Percentiles rank a stretch among this genome's conserved stretches.
Conservation (phyloP, 306 rosid genomes). For the Cicer bijugum region DNA sequence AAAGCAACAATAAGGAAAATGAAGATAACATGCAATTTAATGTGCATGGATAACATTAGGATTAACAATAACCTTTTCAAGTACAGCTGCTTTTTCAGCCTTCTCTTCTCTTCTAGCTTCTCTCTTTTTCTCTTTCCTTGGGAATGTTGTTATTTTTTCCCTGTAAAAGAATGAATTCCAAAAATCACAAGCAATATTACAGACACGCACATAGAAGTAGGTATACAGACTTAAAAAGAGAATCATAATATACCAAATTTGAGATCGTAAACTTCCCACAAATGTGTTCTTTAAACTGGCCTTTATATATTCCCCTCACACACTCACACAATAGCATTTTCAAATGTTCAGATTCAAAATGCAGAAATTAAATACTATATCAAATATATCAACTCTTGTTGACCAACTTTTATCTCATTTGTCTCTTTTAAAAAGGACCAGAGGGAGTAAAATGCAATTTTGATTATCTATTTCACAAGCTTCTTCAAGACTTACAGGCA, state of each 20-base stretch:
- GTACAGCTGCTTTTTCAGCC: constrained; percentile 73
- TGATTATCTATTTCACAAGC: constrained; percentile 12
- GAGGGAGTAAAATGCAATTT: not conserved
- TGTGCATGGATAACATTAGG: constrained; percentile 22
- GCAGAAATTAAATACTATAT: constrained; percentile 6
- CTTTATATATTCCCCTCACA: no score
- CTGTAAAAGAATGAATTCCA: constrained; percentile 42
- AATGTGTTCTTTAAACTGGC: no score
- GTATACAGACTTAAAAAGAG: not conserved
- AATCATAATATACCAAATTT: not conserved
- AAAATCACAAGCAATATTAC: not conserved
- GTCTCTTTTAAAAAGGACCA: no score
- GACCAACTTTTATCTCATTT: no score
- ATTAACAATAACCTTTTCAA: constrained; percentile 66
- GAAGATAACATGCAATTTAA: constrained; percentile 24
- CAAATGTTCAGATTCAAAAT: constrained; percentile 20
- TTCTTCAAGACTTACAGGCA: constrained; percentile 14
- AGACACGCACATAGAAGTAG: not conserved
- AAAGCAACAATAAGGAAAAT: constrained; percentile 38
- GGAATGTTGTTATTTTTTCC: constrained; percentile 85
- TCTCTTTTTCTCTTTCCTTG: constrained; percentile 85
- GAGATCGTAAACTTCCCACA: not conserved
- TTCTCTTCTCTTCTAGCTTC: constrained; percentile 88
- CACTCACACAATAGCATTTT: no score
- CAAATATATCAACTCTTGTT: no score